Percentiles rank a stretch among this genome's conserved stretches.
Evolutionary conservation across 257 asterid species (phyloP).

Genomic region (Apocynum venetum): DNA sequence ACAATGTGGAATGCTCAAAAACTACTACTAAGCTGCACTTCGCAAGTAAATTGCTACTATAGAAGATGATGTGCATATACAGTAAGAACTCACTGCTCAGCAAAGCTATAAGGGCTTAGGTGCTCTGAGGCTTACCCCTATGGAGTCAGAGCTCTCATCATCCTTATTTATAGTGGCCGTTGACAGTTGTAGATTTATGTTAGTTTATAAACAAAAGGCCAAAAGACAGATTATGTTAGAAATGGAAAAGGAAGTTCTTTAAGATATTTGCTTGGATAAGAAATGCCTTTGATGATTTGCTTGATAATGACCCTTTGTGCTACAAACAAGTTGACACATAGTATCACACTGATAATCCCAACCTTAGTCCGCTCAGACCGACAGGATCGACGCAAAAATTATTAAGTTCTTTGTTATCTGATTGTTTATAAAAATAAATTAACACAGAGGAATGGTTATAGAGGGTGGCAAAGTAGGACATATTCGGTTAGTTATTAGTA

Average conservation of each 20-base stretch:
- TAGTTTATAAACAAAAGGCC: conserved; percentile 22
- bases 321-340: conserved; percentile 35
- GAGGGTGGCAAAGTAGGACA: conserved; percentile 29
- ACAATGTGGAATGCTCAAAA: conserved; percentile 1
- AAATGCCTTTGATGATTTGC: conserved; percentile 28
- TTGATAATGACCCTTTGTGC: conserved; percentile 36
- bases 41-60: background rate
- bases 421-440: conserved; percentile 9
- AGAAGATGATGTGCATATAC: background rate
- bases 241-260: conserved; percentile 28
- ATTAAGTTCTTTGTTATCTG: conserved; percentile 8
- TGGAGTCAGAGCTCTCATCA: conserved; percentile 24
- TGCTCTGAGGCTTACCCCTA: conserved; percentile 13
- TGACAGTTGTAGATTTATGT: conserved; percentile 27
- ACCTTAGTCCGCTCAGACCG: conserved; percentile 13
- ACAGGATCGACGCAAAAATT: background rate
- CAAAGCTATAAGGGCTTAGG: conserved; percentile 3
- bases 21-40: background rate
- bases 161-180: conserved; percentile 52
- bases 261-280: conserved; percentile 39
- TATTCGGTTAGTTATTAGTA: conserved; percentile 28
- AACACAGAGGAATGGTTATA: conserved; percentile 21
- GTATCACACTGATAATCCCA: conserved; percentile 1
- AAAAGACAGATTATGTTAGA: conserved; percentile 5
- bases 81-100: background rate